Percentiles rank a stretch among this genome's conserved stretches.
Conservation (phyloP, 495 filamentous ascomycete species). For the Cercophora samala region DNA sequence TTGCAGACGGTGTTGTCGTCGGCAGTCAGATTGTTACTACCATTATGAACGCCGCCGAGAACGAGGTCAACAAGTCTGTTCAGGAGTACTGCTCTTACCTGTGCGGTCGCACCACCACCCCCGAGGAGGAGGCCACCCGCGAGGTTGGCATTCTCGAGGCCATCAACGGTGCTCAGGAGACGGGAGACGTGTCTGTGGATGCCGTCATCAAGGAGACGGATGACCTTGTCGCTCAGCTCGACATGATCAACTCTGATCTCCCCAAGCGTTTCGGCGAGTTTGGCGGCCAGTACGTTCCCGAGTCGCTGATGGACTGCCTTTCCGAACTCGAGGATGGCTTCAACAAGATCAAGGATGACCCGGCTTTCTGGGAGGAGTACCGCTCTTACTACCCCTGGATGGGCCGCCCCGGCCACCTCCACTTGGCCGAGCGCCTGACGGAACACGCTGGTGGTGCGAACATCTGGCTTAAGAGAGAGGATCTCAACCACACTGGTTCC, state of each 20-base stretch:
- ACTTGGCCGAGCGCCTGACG: constrained; percentile 82
- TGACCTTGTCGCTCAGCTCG: constrained; percentile 45
- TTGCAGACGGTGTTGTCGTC: constrained; percentile 96
- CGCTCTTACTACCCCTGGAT: constrained; percentile 97
- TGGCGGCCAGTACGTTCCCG: constrained; percentile 97
- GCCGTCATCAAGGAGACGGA: constrained; percentile 39
- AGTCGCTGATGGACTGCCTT: constrained; percentile 96
- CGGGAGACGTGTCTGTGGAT: constrained; percentile 55
- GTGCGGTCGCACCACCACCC: constrained; percentile 55
- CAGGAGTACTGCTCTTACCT: constrained; percentile 83
- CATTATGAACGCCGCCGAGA: constrained; percentile 65
- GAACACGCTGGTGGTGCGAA: constrained; percentile 85
- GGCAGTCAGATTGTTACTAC: constrained; percentile 88
- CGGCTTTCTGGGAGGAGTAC: constrained; percentile 95
- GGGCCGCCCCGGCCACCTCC: constrained; percentile 87
- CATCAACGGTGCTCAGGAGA: constrained; percentile 51
- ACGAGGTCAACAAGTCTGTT: constrained; percentile 68
- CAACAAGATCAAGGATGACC: constrained; percentile 76
- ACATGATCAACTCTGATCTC: constrained; percentile 51
- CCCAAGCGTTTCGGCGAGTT: constrained; percentile 94
- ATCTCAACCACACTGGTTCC: constrained; percentile 79
- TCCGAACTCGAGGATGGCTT: constrained; percentile 90
- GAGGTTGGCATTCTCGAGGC: constrained; percentile 66
- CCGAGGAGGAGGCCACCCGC: constrained; percentile 45
- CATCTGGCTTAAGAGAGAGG: constrained; percentile 94